Conservation (phyloP, 257 asterid species). For the Penstemon barbatus region DNA sequence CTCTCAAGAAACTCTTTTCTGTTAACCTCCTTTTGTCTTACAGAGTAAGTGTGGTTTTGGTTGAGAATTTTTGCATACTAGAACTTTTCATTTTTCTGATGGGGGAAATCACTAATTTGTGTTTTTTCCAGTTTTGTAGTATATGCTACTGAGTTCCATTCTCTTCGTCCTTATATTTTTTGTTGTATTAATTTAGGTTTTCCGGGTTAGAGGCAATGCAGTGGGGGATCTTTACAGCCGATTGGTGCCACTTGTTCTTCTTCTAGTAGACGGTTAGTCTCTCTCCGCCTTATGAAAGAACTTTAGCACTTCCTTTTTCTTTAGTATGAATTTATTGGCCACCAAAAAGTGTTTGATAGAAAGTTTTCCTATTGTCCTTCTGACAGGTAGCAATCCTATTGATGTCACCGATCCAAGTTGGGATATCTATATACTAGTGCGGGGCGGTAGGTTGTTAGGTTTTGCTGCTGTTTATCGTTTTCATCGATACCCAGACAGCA, state of each 20-base stretch:
- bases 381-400: slow-evolving; percentile 97
- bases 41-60: background rate
- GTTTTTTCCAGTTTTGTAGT: background rate
- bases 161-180: background rate
- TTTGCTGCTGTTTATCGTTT: slow-evolving; percentile 92
- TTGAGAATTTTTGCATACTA: slow-evolving; percentile 1
- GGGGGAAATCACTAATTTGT: background rate
- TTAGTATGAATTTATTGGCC: too few species aligned
- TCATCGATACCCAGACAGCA: slow-evolving; percentile 62
- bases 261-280: slow-evolving; percentile 58
- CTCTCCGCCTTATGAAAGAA: background rate
- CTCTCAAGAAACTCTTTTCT: too few species aligned
- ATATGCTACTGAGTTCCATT: slow-evolving; percentile 2
- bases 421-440: slow-evolving; percentile 74
- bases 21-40: background rate
- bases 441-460: slow-evolving; percentile 57
- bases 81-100: background rate
- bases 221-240: slow-evolving; percentile 65
- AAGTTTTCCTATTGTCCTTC: slow-evolving; percentile 16
- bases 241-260: slow-evolving; percentile 75
- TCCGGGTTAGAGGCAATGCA: slow-evolving; percentile 50
- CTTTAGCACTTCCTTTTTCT: background rate
- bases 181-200: slow-evolving; percentile 37
- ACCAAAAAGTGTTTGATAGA: background rate
- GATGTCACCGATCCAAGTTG: slow-evolving; percentile 88